These are phyloP conservation scores for Meira nashicola DNA, from an alignment of 1,284 basidiomycete genomes.

Conservation along the genomic window DNA sequence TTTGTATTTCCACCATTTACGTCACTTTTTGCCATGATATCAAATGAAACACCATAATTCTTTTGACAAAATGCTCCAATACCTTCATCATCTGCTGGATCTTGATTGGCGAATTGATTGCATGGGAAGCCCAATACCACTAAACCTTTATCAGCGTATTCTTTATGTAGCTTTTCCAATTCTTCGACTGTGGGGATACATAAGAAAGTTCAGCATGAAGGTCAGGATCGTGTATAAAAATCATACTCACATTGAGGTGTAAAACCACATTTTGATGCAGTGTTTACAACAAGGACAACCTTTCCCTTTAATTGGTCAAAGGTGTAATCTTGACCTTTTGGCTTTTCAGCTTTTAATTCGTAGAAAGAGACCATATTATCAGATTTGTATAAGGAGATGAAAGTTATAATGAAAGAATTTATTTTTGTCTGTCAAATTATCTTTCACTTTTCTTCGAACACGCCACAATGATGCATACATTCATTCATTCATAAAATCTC, in stretches of 20 bases:
- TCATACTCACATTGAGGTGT: conserved; percentile 60
- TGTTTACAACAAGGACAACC: conserved; percentile 57
- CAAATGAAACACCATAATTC: conserved; percentile 50
- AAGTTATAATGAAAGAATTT: too few relatives aligned
- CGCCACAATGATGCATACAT: too few relatives aligned
- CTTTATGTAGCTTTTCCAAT: conserved; percentile 75
- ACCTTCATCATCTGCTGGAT: conserved; percentile 43
- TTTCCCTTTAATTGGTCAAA: conserved; percentile 57
- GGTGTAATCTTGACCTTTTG: conserved; percentile 35
- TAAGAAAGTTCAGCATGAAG: neutral
- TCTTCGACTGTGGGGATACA: conserved; percentile 60
- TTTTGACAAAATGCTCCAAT: conserved; percentile 45
- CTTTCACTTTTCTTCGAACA: too few relatives aligned
- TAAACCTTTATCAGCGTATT: conserved; percentile 72
- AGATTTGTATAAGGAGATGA: too few relatives aligned
- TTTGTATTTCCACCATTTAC: conserved; percentile 77
- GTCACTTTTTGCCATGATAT: conserved; percentile 59
- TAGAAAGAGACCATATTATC: conserved; percentile 50
- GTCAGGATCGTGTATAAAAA: too few relatives aligned
- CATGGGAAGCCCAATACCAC: conserved; percentile 83
- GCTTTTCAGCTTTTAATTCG: conserved; percentile 46
- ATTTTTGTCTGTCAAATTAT: too few relatives aligned
- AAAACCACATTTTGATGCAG: conserved; percentile 65
- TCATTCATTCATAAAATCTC: too few relatives aligned
- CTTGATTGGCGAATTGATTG: conserved; percentile 67